phyloP scores from a whole-genome alignment of 2,329 filamentous ascomycete species.

The Hymenoscyphus scutula region DNA sequence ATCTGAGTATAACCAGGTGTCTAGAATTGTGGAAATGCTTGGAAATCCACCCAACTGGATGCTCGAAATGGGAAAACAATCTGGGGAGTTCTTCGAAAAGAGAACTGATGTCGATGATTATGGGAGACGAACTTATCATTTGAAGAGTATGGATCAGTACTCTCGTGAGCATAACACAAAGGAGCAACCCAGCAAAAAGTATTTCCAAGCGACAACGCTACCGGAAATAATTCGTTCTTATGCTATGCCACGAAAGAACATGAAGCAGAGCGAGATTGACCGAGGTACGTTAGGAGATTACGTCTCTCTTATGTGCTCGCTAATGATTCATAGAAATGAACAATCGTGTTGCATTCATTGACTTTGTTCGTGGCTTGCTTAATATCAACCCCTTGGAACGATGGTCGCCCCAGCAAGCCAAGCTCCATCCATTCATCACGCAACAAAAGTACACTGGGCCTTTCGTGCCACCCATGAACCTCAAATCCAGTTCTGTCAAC shows the following conservation, averaged over 20 bases:
- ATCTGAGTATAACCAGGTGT: slow-evolving; percentile 98
- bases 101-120: slow-evolving; percentile 78
- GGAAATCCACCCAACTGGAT: slow-evolving; percentile 97
- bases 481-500: slow-evolving; percentile 82
- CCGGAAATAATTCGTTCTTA: slow-evolving; percentile 98
- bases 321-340: slow-evolving; percentile 75
- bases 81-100: slow-evolving; percentile 96
- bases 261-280: slow-evolving; percentile 96
- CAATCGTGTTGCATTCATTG: slow-evolving; percentile 94
- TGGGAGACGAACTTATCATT: slow-evolving; percentile 81
- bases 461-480: slow-evolving; percentile 95
- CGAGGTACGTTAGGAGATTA: slow-evolving; percentile 63
- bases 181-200: slow-evolving; percentile 99
- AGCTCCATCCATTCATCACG: slow-evolving; percentile 96
- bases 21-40: slow-evolving; percentile 96
- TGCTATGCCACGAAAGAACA: slow-evolving; percentile 97
- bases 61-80: slow-evolving; percentile 98
- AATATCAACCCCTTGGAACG: slow-evolving; percentile 94
- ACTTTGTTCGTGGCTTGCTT: slow-evolving; percentile 90
- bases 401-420: slow-evolving; percentile 97
- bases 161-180: slow-evolving; percentile 93
- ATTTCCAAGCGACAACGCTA: slow-evolving; percentile 90
- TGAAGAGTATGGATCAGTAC: slow-evolving; percentile 98
- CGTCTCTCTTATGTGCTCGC: slow-evolving; percentile 4
- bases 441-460: slow-evolving; percentile 96